Conservation (phyloP, 176 grass and related monocot species). For the Ensete ventricosum region DNA sequence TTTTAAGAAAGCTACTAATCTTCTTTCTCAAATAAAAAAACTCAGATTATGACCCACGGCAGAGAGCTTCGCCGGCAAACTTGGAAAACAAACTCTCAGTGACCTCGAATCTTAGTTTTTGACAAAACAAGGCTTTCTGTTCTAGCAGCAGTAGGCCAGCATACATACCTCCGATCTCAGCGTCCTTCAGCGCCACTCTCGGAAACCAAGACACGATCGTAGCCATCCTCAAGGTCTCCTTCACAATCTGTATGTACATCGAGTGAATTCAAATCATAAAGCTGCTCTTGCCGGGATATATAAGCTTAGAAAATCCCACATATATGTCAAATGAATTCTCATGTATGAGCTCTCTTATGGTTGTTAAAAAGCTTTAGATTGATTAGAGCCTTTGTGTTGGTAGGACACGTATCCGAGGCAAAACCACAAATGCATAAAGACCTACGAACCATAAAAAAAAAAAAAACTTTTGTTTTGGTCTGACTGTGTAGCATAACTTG, state of each 20-base stretch:
- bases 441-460: too few species aligned
- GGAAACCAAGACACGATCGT: constrained; percentile 97
- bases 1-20: too few species aligned
- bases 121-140: too few species aligned
- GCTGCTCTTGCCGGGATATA: neutral
- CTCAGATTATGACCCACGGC: too few species aligned
- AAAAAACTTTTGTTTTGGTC: too few species aligned
- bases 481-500: too few species aligned
- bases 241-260: constrained; percentile 39
- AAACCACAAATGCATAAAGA: too few species aligned
- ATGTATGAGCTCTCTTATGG: neutral
- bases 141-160: neutral
- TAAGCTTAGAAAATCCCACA: neutral
- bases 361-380: neutral
- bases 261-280: neutral
- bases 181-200: constrained; percentile 75
- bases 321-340: too few species aligned
- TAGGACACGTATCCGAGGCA: neutral
- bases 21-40: too few species aligned
- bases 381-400: neutral
- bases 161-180: constrained; percentile 63
- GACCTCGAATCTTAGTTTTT: too few species aligned
- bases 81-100: too few species aligned
- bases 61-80: too few species aligned
- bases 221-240: constrained; percentile 81